These are phyloP conservation scores for Microbotryum saponariae DNA, from an alignment of 1,284 basidiomycete species.

Conservation along the genomic window DNA sequence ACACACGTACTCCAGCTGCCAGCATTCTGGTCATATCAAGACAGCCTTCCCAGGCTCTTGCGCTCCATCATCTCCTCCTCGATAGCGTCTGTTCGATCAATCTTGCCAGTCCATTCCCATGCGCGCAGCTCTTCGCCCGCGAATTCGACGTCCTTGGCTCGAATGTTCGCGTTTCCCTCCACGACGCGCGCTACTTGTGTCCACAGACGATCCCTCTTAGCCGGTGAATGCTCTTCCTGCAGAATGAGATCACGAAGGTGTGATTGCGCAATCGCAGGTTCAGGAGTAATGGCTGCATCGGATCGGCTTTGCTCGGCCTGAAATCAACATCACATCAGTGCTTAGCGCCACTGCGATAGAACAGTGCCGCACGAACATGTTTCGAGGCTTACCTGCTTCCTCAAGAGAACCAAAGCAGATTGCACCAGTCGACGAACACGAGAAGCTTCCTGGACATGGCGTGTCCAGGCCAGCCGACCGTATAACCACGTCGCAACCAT, in stretches of 20 bases:
- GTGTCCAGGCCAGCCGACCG: too few relatives aligned
- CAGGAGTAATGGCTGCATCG: conserved; percentile 69
- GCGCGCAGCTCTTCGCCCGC: conserved; percentile 58
- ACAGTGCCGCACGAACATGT: background rate
- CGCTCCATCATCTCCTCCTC: background rate
- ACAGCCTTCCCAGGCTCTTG: background rate
- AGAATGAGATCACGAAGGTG: conserved; percentile 87
- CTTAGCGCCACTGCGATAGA: background rate
- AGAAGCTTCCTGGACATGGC: too few relatives aligned
- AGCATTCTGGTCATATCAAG: background rate
- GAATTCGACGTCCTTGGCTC: conserved; percentile 77
- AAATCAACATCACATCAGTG: background rate
- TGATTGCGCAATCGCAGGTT: conserved; percentile 74
- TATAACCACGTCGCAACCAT: too few relatives aligned
- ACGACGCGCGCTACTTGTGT: conserved; percentile 75
- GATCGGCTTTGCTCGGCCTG: conserved; percentile 62
- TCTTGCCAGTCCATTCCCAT: conserved; percentile 48
- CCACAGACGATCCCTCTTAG: conserved; percentile 68
- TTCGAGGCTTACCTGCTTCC: conserved; percentile 18
- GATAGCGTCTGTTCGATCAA: background rate
- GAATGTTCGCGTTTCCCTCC: conserved; percentile 89
- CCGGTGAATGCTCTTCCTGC: conserved; percentile 67
- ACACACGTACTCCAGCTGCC: background rate
- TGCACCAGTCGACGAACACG: too few relatives aligned
- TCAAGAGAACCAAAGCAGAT: conserved; percentile 3